Base-by-base conservation (phyloP, 2,329 filamentous ascomycete species). In the Bretziella fagacearum region DNA sequence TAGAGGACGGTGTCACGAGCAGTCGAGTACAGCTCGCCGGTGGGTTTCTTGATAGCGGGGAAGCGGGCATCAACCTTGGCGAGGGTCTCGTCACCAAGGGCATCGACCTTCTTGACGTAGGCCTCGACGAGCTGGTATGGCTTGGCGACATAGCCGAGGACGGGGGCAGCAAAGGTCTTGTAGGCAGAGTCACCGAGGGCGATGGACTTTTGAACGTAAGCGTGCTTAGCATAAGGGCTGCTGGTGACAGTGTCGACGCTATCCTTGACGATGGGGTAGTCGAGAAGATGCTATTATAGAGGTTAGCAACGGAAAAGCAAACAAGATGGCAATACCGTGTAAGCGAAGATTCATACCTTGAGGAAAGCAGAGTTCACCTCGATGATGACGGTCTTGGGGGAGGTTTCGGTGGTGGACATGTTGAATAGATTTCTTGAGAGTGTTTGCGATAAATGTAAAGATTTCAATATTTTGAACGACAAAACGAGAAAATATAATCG, bases 71-170 rank as follows among this genome's bases (percentile, higher is more conserved):
- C 83, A 55, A 89, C 67, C 57, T 71, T 75, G 56, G 63, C 67
- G 53, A 89, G 69, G n/a, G 79, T 74, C 60, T 74, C 69, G 62
- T 85, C 78, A 54, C 80, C 82, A 45, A 93, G 65, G 50, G 74
- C 65, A 61, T 96, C 91, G 58, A 79, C 87, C 62, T 79, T 84
- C 60, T 76, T 69, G 54, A 93, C 73, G 64, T 95, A 95, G 1
- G 89, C 87, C 45, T 79, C 78, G 53, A 93, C 73, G 61, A 84
- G 91, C 58, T 74, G 71, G 67, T 85, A 89, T 29, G 87, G 86
- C 56, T 74, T 82, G 48, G 54, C 62, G 27, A 50, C 46, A 64
- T 84, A 85, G 23, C 84, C 82, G 47, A 89, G 65, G 53, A 94
- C 65, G 17, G 86, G 84, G 55, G 79, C 80, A 60, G 81, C 80